Evolutionary conservation across 805 yeast genomes (phyloP).

Genomic region (Pichia eremophila): DNA sequence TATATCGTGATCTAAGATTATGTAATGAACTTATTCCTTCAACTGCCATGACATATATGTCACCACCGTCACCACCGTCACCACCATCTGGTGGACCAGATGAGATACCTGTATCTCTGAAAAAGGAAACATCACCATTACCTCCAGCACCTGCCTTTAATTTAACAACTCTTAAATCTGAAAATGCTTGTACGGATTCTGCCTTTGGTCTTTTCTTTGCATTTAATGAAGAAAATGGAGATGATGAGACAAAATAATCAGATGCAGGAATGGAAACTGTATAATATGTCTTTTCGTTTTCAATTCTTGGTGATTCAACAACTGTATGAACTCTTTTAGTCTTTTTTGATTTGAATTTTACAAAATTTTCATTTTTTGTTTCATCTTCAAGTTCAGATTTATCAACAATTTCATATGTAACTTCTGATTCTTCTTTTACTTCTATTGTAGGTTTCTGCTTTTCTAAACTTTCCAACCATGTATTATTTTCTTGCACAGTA

Average conservation of each 20-base stretch:
- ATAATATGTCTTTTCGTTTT: slow-evolving; percentile 14
- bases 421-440: not conserved
- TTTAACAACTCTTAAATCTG: slow-evolving; percentile 61
- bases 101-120: slow-evolving; percentile 75
- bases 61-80: slow-evolving; percentile 93
- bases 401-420: slow-evolving; percentile 15
- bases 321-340: slow-evolving; percentile 9
- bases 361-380: slow-evolving; percentile 11
- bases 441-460: not conserved
- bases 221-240: slow-evolving; percentile 30
- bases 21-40: slow-evolving; percentile 65
- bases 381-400: slow-evolving; percentile 16
- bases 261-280: slow-evolving; percentile 24
- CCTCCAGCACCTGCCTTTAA: slow-evolving; percentile 82
- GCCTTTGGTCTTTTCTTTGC: slow-evolving; percentile 35
- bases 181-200: slow-evolving; percentile 33
- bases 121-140: slow-evolving; percentile 75
- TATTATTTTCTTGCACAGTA: slow-evolving; percentile 22
- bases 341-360: slow-evolving; percentile 8
- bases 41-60: slow-evolving; percentile 73
- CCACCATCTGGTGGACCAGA: slow-evolving; percentile 99
- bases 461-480: slow-evolving; percentile 21
- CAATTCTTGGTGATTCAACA: slow-evolving; percentile 9
- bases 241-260: slow-evolving; percentile 26
- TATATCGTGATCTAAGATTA: slow-evolving; percentile 54